Evolutionary conservation across 176 grass and related monocot genomes (phyloP).

Genomic region (Themeda triandra): DNA sequence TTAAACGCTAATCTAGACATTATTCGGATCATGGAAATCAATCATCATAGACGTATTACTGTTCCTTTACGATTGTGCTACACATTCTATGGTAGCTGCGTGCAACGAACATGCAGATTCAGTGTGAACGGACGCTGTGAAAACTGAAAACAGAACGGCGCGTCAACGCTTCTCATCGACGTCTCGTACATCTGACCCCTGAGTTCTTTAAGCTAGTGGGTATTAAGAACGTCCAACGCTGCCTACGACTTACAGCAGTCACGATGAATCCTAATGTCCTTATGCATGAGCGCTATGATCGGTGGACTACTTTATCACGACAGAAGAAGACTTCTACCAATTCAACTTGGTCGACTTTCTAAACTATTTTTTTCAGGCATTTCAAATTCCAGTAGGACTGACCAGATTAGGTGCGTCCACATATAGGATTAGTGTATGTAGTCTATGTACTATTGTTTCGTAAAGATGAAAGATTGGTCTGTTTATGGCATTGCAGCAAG

Average conservation of each 20-base stretch:
- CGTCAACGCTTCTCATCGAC: not conserved
- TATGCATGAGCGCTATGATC: not conserved
- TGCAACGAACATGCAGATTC: not conserved
- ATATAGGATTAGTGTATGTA: not conserved
- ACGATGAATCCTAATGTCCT: not conserved
- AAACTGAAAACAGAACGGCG: not conserved
- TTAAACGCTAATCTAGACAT: not conserved
- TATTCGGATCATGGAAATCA: not conserved
- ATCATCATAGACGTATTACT: not conserved
- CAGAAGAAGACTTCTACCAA: not conserved
- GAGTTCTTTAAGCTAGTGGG: not conserved
- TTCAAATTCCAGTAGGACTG: not conserved
- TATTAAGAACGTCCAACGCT: not conserved
- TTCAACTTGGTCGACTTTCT: not conserved
- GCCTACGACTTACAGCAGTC: not conserved
- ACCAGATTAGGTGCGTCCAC: not conserved
- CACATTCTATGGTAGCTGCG: not conserved
- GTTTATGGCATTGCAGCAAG: not conserved
- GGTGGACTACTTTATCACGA: not conserved
- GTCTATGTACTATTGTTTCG: not conserved
- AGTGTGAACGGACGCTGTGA: constrained; percentile 4
- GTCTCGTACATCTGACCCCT: not conserved
- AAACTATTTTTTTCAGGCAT: not conserved
- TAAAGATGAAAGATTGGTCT: not conserved
- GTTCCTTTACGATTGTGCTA: constrained; percentile 10